Percentiles rank a stretch among this genome's conserved stretches.
phyloP scores from a whole-genome alignment of 148 eudicot genomes.

The Mesembryanthemum crystallinum region DNA sequence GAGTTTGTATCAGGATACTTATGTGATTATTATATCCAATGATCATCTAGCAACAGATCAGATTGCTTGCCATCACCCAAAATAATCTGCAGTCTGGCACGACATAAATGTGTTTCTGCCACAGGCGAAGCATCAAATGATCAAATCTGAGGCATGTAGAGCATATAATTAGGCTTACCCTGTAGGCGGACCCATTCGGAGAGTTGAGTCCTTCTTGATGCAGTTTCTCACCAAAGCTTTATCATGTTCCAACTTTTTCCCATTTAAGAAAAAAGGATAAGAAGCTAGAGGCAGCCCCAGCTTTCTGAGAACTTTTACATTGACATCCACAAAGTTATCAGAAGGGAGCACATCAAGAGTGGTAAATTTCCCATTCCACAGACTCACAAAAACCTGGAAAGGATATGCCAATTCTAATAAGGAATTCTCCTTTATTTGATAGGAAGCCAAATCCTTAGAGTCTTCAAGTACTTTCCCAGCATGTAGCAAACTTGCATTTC shows the following conservation, averaged over 20 bases:
- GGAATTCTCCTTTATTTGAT: conserved; percentile 8
- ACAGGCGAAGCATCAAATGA: not conserved
- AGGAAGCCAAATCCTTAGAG: conserved; percentile 26
- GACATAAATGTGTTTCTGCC: not conserved
- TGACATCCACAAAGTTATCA: conserved; percentile 22
- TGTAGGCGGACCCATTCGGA: not conserved
- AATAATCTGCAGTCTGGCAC: not conserved
- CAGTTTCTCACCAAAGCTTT: conserved; percentile 16
- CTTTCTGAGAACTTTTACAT: conserved; percentile 19
- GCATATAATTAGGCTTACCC: not conserved
- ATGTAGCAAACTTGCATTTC: not conserved
- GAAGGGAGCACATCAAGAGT: conserved; percentile 14
- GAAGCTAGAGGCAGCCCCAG: not conserved
- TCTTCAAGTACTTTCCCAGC: conserved; percentile 17
- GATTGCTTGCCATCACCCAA: not conserved
- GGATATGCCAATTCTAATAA: conserved; percentile 10
- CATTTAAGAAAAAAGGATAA: conserved; percentile 16
- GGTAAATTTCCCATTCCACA: not conserved
- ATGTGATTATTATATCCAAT: not conserved
- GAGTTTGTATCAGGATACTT: not conserved
- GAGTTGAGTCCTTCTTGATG: conserved; percentile 22
- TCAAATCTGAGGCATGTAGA: not conserved
- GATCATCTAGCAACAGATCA: not conserved
- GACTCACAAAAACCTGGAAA: conserved; percentile 25
- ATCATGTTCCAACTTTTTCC: conserved; percentile 8